Conservation (phyloP, 2,329 filamentous ascomycete species). For the Epichloe elymi region DNA sequence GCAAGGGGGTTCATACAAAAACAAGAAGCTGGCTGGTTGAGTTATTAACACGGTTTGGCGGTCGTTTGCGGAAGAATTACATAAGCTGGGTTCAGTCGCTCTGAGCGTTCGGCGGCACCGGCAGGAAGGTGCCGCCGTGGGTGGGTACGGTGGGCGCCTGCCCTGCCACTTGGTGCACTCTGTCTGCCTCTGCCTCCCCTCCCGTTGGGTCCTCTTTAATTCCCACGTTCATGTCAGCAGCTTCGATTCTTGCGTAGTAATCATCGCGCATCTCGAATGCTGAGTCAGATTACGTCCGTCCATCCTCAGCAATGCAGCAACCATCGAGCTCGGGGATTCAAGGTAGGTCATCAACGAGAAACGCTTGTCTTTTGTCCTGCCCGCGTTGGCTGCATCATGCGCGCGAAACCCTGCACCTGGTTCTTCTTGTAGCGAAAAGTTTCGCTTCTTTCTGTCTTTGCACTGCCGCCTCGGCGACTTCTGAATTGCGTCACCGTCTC, state of each 20-base stretch:
- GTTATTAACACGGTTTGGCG: background rate
- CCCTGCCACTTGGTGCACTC: too few relatives aligned
- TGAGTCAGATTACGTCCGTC: slow-evolving; percentile 11
- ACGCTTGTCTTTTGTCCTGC: slow-evolving; percentile 5
- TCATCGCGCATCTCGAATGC: slow-evolving; percentile 11
- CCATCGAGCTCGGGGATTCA: slow-evolving; percentile 10
- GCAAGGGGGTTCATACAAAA: too few relatives aligned
- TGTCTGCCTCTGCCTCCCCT: background rate
- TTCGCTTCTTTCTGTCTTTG: background rate
- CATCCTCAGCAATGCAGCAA: slow-evolving; percentile 10
- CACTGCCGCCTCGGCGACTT: background rate
- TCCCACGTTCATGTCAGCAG: slow-evolving; percentile 12
- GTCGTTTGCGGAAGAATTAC: background rate
- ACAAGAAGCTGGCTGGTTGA: background rate
- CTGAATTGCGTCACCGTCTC: background rate
- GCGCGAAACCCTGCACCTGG: background rate
- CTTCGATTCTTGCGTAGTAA: slow-evolving; percentile 11
- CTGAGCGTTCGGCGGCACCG: too few relatives aligned
- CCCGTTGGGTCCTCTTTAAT: slow-evolving; percentile 7
- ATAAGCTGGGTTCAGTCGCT: background rate
- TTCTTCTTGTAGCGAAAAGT: background rate
- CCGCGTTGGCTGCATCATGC: background rate
- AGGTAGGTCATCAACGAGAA: slow-evolving; percentile 8
- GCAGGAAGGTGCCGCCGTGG: too few relatives aligned
- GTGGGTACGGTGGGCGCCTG: too few relatives aligned